Conservation (phyloP, 257 asterid genomes). For the Solanum chiquidenum region DNA sequence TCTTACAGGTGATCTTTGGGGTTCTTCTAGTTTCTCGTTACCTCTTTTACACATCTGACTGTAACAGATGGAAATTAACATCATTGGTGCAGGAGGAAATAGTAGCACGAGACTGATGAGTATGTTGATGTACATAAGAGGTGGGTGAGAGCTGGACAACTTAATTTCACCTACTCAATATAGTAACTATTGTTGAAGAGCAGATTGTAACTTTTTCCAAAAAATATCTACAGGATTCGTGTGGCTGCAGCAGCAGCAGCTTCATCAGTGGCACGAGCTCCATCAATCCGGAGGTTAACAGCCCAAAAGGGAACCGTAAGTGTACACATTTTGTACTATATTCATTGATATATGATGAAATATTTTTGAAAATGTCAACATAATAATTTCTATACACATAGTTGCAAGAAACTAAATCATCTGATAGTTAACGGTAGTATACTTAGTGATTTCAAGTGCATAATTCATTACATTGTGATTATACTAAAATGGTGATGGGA, state of each 20-base stretch:
- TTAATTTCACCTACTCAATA: neutral
- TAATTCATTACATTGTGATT: neutral
- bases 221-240: constrained; percentile 48
- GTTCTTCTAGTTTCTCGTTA: neutral
- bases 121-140: constrained; percentile 86
- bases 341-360: neutral
- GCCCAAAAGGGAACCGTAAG: constrained; percentile 52
- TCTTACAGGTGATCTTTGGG: constrained; percentile 53
- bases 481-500: neutral
- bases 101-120: constrained; percentile 86
- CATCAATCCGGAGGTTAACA: constrained; percentile 56
- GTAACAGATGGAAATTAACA: neutral
- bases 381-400: neutral
- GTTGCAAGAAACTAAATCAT: neutral
- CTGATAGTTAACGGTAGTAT: neutral
- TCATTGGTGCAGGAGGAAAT: constrained; percentile 65
- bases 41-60: neutral
- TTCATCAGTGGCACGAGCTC: constrained; percentile 80
- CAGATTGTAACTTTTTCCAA: neutral
- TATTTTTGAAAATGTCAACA: neutral
- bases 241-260: constrained; percentile 80
- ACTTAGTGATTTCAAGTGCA: neutral
- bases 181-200: neutral
- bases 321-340: constrained; percentile 7
- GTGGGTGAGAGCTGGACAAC: constrained; percentile 15